Evolutionary conservation across 1,284 basidiomycete genomes (phyloP).

Genomic region (Vanrija sp.): DNA sequence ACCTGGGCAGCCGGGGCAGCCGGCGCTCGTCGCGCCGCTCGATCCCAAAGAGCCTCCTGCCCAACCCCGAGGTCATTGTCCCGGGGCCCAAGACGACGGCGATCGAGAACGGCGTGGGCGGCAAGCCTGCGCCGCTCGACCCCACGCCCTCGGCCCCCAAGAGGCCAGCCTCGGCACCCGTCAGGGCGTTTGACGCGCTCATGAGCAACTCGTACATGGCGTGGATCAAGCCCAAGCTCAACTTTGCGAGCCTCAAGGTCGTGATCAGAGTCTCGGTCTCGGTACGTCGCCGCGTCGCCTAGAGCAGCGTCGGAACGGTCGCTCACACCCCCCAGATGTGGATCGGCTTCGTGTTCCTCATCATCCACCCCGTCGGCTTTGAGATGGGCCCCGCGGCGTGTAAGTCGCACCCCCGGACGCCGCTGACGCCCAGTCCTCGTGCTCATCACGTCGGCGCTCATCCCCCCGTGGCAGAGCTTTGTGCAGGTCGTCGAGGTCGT

Average conservation of each 20-base stretch:
- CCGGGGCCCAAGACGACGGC: too few relatives aligned
- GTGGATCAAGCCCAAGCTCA: constrained; percentile 40
- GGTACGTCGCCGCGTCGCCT: constrained; percentile 27
- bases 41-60: too few relatives aligned
- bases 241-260: constrained; percentile 32
- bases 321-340: constrained; percentile 30
- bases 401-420: constrained; percentile 10
- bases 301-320: not conserved
- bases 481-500: constrained; percentile 42
- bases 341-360: constrained; percentile 40
- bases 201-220: constrained; percentile 10
- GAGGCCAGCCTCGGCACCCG: too few relatives aligned
- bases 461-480: constrained; percentile 38
- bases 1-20: too few relatives aligned
- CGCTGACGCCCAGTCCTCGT: constrained; percentile 29
- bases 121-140: too few relatives aligned
- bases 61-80: too few relatives aligned
- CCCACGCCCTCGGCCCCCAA: too few relatives aligned
- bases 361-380: constrained; percentile 34
- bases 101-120: too few relatives aligned
- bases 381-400: constrained; percentile 42
- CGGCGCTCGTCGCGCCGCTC: too few relatives aligned
- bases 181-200: not conserved
- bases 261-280: constrained; percentile 39
- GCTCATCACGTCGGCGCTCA: constrained; percentile 41